Percentiles rank a stretch among this genome's conserved stretches.
Conservation (phyloP, 2,329 filamentous ascomycete genomes). For the Lasiodiplodia theobromae region DNA sequence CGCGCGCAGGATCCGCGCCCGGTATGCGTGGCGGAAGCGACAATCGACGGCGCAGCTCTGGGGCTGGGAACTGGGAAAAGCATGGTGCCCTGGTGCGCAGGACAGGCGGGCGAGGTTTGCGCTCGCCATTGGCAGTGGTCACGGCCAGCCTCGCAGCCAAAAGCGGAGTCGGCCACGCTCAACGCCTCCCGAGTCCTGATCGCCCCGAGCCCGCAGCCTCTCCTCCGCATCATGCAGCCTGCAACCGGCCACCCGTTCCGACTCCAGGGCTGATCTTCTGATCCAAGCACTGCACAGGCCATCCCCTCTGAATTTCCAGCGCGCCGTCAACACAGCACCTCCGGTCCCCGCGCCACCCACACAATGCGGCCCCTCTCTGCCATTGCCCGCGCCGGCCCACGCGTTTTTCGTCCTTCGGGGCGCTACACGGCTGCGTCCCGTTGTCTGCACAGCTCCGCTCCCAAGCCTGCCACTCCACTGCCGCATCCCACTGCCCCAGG, state of each 20-base stretch:
- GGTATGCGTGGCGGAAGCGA: slow-evolving; percentile 1
- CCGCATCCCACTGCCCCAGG: slow-evolving; percentile 65
- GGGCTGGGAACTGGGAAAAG: slow-evolving; percentile 8
- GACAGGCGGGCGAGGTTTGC: not conserved
- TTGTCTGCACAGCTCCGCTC: slow-evolving; percentile 52
- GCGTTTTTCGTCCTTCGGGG: not conserved
- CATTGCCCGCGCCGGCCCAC: slow-evolving; percentile 12
- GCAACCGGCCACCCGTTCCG: slow-evolving; percentile 11
- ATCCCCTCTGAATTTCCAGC: slow-evolving; percentile 15
- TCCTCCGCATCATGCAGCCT: slow-evolving; percentile 22
- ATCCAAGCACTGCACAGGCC: slow-evolving; percentile 24
- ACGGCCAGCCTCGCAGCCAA: slow-evolving; percentile 16
- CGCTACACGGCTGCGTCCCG: slow-evolving; percentile 32
- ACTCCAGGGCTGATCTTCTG: slow-evolving; percentile 23
- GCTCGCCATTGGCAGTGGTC: slow-evolving; percentile 13
- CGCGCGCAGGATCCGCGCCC: not conserved
- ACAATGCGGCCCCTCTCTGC: slow-evolving; percentile 4
- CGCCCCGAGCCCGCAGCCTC: slow-evolving; percentile 21
- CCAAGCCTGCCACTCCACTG: slow-evolving; percentile 61
- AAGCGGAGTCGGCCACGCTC: slow-evolving; percentile 17
- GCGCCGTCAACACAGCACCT: not conserved
- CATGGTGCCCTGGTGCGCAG: slow-evolving; percentile 13
- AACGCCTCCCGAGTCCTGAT: slow-evolving; percentile 22
- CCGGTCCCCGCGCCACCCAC: slow-evolving; percentile 2
- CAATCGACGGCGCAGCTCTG: slow-evolving; percentile 5